These are phyloP conservation scores for Talaromyces adpressus DNA, from an alignment of 495 filamentous ascomycete species.

Conservation along the genomic window DNA sequence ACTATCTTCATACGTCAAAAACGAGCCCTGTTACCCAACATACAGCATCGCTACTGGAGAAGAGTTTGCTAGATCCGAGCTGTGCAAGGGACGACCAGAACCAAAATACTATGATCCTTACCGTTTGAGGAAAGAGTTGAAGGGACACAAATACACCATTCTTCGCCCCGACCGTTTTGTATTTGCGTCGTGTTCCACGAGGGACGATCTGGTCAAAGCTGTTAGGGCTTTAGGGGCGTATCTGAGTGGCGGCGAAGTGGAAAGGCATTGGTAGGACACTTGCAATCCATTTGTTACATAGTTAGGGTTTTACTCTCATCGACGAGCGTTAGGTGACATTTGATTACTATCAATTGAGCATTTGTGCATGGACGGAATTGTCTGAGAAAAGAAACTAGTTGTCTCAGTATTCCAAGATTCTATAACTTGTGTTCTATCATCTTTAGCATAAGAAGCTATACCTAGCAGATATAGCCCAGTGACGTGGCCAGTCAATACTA, in stretches of 20 bases:
- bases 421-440: too few species aligned
- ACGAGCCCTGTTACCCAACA: neutral
- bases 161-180: conserved; percentile 21
- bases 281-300: too few species aligned
- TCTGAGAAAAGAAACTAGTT: too few species aligned
- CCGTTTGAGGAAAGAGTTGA: conserved; percentile 11
- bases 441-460: too few species aligned
- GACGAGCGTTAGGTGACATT: too few species aligned
- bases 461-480: too few species aligned
- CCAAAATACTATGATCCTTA: conserved; percentile 15
- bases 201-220: conserved; percentile 10
- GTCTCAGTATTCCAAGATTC: too few species aligned
- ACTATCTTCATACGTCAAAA: neutral
- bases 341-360: too few species aligned
- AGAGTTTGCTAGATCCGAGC: conserved; percentile 16
- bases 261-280: neutral
- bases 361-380: too few species aligned
- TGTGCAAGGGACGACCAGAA: conserved; percentile 18
- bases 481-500: too few species aligned
- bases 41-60: conserved; percentile 16
- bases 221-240: neutral
- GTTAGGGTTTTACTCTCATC: too few species aligned
- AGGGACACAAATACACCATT: conserved; percentile 13
- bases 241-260: neutral
- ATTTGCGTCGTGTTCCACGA: conserved; percentile 17